phyloP scores from a whole-genome alignment of 2,329 filamentous ascomycete species.

The Fusarium buxicola region DNA sequence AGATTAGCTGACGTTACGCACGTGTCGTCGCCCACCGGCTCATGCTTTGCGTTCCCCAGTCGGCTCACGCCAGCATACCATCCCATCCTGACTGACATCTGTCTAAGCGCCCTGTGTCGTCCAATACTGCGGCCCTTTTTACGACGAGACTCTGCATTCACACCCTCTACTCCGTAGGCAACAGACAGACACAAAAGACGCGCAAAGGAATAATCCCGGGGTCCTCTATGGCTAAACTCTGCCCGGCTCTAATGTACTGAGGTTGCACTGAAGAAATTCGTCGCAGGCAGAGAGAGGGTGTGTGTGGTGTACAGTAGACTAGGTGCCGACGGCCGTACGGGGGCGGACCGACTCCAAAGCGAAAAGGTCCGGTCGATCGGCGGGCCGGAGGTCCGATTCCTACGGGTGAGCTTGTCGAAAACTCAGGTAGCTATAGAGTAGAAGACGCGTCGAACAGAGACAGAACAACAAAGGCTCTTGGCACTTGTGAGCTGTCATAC shows the following conservation, averaged over 20 bases:
- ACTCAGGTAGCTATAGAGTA: background rate
- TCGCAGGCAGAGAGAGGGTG: background rate
- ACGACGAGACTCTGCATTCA: background rate
- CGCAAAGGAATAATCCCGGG: background rate
- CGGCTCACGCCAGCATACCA: conserved; percentile 25
- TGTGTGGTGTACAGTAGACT: background rate
- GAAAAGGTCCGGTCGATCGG: conserved; percentile 26
- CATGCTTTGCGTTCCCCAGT: conserved; percentile 7
- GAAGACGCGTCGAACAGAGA: conserved; percentile 4
- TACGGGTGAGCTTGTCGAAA: background rate
- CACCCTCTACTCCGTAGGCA: background rate
- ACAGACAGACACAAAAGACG: background rate
- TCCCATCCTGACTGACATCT: background rate
- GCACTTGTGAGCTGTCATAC: conserved; percentile 6
- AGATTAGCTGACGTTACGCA: conserved; percentile 37
- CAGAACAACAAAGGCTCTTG: conserved; percentile 9
- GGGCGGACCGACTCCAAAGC: conserved; percentile 24
- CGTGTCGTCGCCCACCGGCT: conserved; percentile 32
- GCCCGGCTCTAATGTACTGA: conserved; percentile 5
- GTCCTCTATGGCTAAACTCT: background rate
- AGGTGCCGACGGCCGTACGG: conserved; percentile 6
- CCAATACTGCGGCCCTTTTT: background rate
- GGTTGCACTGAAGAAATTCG: conserved; percentile 18
- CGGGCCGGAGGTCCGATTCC: conserved; percentile 7
- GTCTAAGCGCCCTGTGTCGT: conserved; percentile 31